Conservation (phyloP, 2,329 filamentous ascomycete genomes). For the Fusarium praegraminearum region DNA sequence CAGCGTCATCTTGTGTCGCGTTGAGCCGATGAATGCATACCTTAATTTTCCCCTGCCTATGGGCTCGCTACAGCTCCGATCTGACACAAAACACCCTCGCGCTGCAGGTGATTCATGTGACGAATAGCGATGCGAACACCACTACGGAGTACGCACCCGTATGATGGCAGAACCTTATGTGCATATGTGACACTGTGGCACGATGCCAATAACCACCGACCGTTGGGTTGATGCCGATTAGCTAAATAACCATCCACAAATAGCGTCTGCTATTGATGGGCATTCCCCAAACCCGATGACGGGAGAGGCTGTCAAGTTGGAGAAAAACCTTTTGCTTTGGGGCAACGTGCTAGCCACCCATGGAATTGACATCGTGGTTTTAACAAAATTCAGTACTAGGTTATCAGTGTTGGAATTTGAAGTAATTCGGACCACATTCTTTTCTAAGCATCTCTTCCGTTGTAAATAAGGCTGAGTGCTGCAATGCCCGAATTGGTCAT, state of each 20-base stretch:
- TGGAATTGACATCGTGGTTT: background rate
- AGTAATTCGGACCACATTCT: slow-evolving; percentile 8
- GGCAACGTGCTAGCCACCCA: background rate
- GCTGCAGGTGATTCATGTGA: slow-evolving; percentile 23
- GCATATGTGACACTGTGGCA: slow-evolving; percentile 19
- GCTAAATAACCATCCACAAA: slow-evolving; percentile 40
- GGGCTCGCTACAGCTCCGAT: slow-evolving; percentile 5
- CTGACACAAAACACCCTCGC: slow-evolving; percentile 17
- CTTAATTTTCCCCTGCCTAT: slow-evolving; percentile 18
- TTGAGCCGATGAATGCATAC: slow-evolving; percentile 32
- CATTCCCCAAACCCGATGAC: slow-evolving; percentile 38
- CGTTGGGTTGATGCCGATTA: slow-evolving; percentile 35
- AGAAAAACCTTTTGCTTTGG: slow-evolving; percentile 32
- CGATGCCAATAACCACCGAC: slow-evolving; percentile 1
- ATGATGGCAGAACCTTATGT: slow-evolving; percentile 8
- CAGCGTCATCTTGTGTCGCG: slow-evolving; percentile 34
- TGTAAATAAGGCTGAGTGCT: slow-evolving; percentile 39
- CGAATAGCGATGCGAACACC: slow-evolving; percentile 9
- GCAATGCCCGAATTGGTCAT: slow-evolving; percentile 18
- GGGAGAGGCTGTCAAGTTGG: background rate
- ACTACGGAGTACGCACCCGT: background rate
- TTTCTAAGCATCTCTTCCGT: slow-evolving; percentile 8
- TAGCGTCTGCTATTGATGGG: slow-evolving; percentile 40
- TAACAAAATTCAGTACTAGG: background rate
- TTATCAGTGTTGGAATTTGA: slow-evolving; percentile 5